A percentile compares a stretch with the other conserved stretches of the same genome.
Conservation (phyloP, 352 stramenopile species). For the Phytophthora pisi region DNA sequence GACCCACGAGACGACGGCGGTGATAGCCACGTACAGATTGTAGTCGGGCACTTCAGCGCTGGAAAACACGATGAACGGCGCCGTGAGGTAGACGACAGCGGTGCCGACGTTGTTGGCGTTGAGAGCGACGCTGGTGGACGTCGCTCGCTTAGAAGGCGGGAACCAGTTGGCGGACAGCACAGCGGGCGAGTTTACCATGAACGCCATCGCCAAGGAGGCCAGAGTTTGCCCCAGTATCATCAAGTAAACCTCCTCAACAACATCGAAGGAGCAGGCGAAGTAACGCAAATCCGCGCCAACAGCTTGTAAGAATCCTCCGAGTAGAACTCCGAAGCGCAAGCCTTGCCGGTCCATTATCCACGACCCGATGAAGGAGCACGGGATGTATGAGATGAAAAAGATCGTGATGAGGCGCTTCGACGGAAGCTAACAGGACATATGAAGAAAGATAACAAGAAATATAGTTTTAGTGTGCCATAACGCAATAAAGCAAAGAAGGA, state of each 20-base stretch:
- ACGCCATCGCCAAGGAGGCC: conserved; percentile 69
- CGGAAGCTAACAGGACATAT: conserved; percentile 37
- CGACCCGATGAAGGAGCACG: conserved; percentile 74
- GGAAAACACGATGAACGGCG: conserved; percentile 54
- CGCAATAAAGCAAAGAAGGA: not conserved
- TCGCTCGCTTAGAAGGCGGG: conserved; percentile 63
- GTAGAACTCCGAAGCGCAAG: conserved; percentile 56
- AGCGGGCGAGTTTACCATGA: conserved; percentile 79
- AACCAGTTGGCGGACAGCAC: conserved; percentile 81
- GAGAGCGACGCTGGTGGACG: conserved; percentile 68
- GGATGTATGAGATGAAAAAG: conserved; percentile 80
- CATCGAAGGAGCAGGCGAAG: conserved; percentile 33
- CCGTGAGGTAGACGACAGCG: conserved; percentile 58
- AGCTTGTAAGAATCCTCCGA: conserved; percentile 60
- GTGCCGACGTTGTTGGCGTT: conserved; percentile 72
- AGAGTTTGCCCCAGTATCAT: conserved; percentile 62
- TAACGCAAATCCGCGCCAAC: conserved; percentile 52
- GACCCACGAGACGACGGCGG: conserved; percentile 27
- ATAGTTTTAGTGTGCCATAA: not conserved
- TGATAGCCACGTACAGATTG: conserved; percentile 51
- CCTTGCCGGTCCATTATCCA: conserved; percentile 80
- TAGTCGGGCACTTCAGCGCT: conserved; percentile 41
- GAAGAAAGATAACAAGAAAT: not conserved
- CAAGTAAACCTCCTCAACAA: conserved; percentile 33
- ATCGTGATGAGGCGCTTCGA: conserved; percentile 81